Evolutionary conservation across 176 grass and related monocot genomes (phyloP), one percentile per base, ranked within the genome.

Genomic region (Oryza meridionalis): DNA sequence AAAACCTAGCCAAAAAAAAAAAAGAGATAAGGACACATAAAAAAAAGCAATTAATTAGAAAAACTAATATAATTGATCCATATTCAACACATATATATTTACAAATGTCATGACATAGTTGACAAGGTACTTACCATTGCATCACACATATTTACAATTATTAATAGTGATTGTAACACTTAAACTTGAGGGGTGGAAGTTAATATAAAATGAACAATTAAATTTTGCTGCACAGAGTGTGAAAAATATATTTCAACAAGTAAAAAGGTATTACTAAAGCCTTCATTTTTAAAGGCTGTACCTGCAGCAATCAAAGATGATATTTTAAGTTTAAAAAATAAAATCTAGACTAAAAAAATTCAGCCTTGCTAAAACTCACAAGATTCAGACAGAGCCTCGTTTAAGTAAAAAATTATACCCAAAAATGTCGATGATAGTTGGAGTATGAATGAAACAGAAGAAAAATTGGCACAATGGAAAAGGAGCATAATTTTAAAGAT

Each of bases 1-100:
- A 98, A 79, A 67, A 96, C 96, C 93, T 96, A 85, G 4, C 80
- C 26, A 91, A 58, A 19, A 55, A 58, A 21, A 55, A 75, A 37
- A 85, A 31, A 31, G 29, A 32, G 33, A 75, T 27, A 70, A 82
- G 11, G 53, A 78, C 19, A 62, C 4, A 5, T 78, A 11, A 70
- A 76, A 84, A 81, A 51, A 7, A 86, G 75, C 74, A 86, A 69
- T 63, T 1, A 58, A 49, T 11, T 62, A 22, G 1, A 62, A 24
- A 62, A 62, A 3, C 1, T 62, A 24, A 11, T 62, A 62, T 4
- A n/a, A 3, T 62, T 62, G 21, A 11, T 9, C 8, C n/a, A 62
- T 22, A 40, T 40, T 40, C 38, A 40, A 40, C 38, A 7, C 38
- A 40, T 40, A 40, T 40, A 40, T 40, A 40, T 40, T 40, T 40